phyloP scores from a whole-genome alignment of 192 early-diverging fungal genomes.

The Coemansia sp. region DNA sequence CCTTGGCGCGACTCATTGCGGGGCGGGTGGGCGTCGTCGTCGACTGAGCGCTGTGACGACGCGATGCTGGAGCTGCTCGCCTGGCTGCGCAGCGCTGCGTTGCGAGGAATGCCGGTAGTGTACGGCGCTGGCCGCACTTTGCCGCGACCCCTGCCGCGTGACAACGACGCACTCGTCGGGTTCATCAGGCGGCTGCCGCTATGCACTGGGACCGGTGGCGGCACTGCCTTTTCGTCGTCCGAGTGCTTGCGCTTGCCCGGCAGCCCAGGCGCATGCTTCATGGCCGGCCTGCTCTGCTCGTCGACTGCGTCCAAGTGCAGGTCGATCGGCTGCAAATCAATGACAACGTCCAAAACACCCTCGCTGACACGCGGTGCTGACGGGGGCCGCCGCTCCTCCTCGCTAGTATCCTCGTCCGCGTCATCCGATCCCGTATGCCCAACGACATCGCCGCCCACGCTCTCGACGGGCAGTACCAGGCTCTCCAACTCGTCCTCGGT shows the following conservation, averaged over 20 bases:
- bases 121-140: conserved; percentile 5
- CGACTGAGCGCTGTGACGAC: conserved; percentile 4
- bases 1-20: conserved; percentile 33
- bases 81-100: conserved; percentile 13
- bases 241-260: conserved; percentile 52
- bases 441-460: background rate
- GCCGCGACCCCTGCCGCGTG: conserved; percentile 22
- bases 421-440: background rate
- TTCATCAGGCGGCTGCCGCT: conserved; percentile 11
- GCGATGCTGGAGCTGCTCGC: conserved; percentile 17
- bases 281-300: background rate
- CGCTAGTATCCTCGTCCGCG: background rate
- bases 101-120: conserved; percentile 29
- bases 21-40: conserved; percentile 10
- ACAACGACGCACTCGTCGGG: conserved; percentile 17
- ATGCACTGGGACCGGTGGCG: background rate
- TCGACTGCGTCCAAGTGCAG: conserved; percentile 16
- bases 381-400: background rate
- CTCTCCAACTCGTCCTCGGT: background rate
- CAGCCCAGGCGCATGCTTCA: conserved; percentile 11
- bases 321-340: conserved; percentile 36
- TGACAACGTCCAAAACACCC: conserved; percentile 28
- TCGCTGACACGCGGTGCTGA: background rate
- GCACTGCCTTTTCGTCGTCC: conserved; percentile 20
- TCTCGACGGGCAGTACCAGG: background rate